These are phyloP conservation scores for Polytrichum formosum DNA, from an alignment of 225 moss, liverwort and hornwort species.

Conservation along the genomic window DNA sequence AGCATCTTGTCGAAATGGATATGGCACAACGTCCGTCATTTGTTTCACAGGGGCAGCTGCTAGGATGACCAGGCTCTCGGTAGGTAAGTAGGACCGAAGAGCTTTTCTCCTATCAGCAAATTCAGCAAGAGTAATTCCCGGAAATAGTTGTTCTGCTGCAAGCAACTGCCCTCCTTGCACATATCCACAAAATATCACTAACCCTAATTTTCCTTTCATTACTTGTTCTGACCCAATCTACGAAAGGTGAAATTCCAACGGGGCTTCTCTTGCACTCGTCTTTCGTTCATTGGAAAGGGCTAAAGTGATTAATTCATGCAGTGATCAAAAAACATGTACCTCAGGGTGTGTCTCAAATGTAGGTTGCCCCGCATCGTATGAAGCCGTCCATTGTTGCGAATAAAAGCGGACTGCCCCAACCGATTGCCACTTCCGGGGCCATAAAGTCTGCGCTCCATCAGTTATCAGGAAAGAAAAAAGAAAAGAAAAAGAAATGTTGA, in stretches of 20 bases:
- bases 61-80: conserved; percentile 83
- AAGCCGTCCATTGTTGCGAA: conserved; percentile 50
- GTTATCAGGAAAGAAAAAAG: background rate
- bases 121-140: conserved; percentile 69
- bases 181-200: conserved; percentile 13
- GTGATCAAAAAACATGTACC: conserved; percentile 32
- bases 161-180: conserved; percentile 58
- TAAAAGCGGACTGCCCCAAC: conserved; percentile 28
- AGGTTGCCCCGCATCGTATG: conserved; percentile 85
- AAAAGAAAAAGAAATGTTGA: no score
- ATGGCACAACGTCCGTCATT: conserved; percentile 93
- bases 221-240: background rate
- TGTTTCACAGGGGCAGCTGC: conserved; percentile 78
- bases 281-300: background rate
- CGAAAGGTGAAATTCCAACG: background rate
- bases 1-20: conserved; percentile 92
- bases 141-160: conserved; percentile 71
- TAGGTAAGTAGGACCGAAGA: conserved; percentile 63
- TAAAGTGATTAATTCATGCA: background rate
- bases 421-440: conserved; percentile 18
- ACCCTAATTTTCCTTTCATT: background rate
- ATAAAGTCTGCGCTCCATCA: conserved; percentile 19
- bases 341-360: conserved; percentile 80
- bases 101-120: conserved; percentile 71
- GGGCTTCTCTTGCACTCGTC: conserved; percentile 3